Evolutionary conservation across 2,329 filamentous ascomycete species (phyloP).

Genomic region (Trichoderma aggressivum): DNA sequence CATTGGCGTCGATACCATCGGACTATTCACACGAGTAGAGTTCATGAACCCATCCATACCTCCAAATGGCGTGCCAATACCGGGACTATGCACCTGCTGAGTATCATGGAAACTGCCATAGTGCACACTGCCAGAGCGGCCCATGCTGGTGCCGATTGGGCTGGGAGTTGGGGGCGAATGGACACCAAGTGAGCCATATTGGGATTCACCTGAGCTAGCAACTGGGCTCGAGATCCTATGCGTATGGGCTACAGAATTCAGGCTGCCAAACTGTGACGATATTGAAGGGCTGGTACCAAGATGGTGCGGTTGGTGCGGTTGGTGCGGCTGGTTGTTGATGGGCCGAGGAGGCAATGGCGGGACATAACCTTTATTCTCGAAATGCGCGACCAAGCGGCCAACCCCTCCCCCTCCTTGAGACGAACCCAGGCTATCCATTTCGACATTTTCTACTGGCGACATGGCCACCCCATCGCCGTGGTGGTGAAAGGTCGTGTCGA

Average conservation of each 20-base stretch:
- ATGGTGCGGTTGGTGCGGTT: constrained; percentile 29
- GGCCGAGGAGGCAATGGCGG: constrained; percentile 37
- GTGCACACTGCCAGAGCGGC: constrained; percentile 28
- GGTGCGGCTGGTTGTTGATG: constrained; percentile 28
- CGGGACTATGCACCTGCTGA: constrained; percentile 29
- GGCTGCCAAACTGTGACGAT: constrained; percentile 33
- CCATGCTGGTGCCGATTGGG: constrained; percentile 28
- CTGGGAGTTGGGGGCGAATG: constrained; percentile 32
- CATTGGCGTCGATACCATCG: constrained; percentile 27
- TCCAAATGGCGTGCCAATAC: constrained; percentile 30
- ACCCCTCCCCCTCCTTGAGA: constrained; percentile 28
- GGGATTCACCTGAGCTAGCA: constrained; percentile 31
- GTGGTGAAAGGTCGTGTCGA: constrained; percentile 30
- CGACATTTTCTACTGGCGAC: constrained; percentile 25
- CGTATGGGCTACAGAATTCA: constrained; percentile 26
- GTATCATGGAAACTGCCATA: constrained; percentile 34
- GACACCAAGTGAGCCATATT: constrained; percentile 31
- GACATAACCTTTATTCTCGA: constrained; percentile 38
- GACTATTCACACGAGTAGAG: constrained; percentile 27
- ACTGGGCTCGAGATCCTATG: constrained; percentile 34
- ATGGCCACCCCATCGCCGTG: constrained; percentile 20
- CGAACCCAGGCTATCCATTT: constrained; percentile 29
- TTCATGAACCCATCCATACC: constrained; percentile 35
- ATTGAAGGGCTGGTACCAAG: constrained; percentile 27
- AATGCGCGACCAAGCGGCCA: constrained; percentile 40